Conservation (phyloP, 129 eudicot genomes). For the Smallanthus sonchifolius region DNA sequence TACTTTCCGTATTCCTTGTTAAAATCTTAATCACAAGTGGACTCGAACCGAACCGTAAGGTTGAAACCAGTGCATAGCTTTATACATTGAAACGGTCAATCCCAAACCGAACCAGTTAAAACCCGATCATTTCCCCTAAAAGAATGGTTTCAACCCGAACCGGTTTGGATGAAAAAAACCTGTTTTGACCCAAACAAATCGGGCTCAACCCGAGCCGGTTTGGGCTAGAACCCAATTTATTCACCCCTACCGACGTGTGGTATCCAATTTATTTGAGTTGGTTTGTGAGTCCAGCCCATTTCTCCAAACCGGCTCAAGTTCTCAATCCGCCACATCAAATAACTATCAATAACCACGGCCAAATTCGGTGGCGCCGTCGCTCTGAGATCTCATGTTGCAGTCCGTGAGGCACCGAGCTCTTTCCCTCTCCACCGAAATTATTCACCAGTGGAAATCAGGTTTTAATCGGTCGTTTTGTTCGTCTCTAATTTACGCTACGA, state of each 20-base stretch:
- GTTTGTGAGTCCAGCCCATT: not conserved
- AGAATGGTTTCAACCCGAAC: no score
- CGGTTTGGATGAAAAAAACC: no score
- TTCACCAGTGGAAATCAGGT: constrained; percentile 35
- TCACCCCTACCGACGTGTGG: no score
- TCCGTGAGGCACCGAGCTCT: constrained; percentile 16
- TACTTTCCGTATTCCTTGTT: no score
- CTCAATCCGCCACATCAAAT: not conserved
- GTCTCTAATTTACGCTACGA: not conserved
- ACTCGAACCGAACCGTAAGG: no score
- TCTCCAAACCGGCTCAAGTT: not conserved
- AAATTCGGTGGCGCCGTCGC: not conserved
- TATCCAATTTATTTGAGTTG: not conserved
- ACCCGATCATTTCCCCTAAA: no score
- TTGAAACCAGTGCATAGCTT: no score
- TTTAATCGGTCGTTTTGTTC: constrained; percentile 37
- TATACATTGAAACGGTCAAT: no score
- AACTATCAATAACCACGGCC: not conserved
- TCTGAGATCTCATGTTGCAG: constrained; percentile 16
- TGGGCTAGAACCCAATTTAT: not conserved
- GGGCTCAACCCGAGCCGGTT: no score
- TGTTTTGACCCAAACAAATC: no score
- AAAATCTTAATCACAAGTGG: no score
- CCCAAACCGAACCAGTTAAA: no score
- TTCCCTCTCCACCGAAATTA: constrained; percentile 11